Base-by-base conservation (phyloP, 2,329 filamentous ascomycete genomes). In the Lachnellula occidentalis region DNA sequence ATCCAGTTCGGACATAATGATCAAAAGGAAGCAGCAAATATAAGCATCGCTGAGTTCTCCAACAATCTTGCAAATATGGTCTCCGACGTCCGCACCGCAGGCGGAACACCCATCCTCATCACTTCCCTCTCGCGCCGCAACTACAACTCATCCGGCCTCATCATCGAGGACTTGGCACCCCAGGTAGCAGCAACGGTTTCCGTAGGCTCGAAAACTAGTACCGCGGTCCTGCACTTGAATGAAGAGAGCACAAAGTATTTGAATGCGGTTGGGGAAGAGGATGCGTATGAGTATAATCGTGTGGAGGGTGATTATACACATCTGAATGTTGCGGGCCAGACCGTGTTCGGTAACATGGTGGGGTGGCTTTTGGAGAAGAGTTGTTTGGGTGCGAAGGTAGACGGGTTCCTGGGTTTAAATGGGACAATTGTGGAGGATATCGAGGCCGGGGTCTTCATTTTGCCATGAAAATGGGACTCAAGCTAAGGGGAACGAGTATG, bases 1-100 rank as follows among this genome's bases (percentile, higher is more conserved):
- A 24, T 60, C 1, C 61, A 67, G 64, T 79, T 79, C 51, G 77
- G 77, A 11, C 76, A 80, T 64, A 80, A 80, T 55, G 77, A 80
- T 62, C 76, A 79, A 57, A 79, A 79, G 56, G 9, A 66, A 1
- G 67, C 63, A 0, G 70, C 69, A 3, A 72, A 71, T 45, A 70
- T 80, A 24, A 66, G 64, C 1, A 57, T 78, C 22, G 54, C 45
- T 0, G 24, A 64, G n/a, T 79, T 73, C 66, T 68, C 68, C 15
- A 63, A 64, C 1, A 79, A 79, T 37, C 70, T 80, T 1, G 68
- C 69, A 9, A 60, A 57, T 0, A 73, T 71, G 22, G 70, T 63
- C 8, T 12, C 46, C 5, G 65, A 72, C 21, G 68, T 67, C 14
- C 49, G 45, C 5, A 41, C 55, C 36, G 68, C 66, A 39, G 70